Base-by-base conservation (phyloP, 129 eudicot genomes). In the Logfia minima region DNA sequence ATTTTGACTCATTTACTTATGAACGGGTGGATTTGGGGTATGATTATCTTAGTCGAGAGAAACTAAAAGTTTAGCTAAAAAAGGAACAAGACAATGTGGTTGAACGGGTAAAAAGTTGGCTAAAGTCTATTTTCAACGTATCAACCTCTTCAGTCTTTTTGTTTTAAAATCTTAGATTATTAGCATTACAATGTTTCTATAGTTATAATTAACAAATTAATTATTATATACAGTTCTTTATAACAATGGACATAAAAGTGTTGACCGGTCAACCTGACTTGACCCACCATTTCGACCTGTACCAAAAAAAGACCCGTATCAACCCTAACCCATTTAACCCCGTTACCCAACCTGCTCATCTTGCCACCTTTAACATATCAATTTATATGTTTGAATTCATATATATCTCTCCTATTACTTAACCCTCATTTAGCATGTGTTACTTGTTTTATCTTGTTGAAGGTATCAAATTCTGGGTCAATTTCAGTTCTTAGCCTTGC, bases 401-500 rank as follows among this genome's bases (percentile, higher is more conserved):
- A 21, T 80, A 48, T 74, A 45, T 39, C 66, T 74, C 9, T 16
- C 58, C 58, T 68, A 56, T 56, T n/a, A 35, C 56, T 68, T 59
- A 23, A 35, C 81, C 63, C 31, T 58, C 11, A 35, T 67, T 52
- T 21, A 61, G 61, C 23, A 17, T 61, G 39, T 63, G 19, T 34
- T 32, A 35, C 58, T 67, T 81, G 71, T 69, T 39, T 63, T 48
- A 45, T 80, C 58, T 55, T 76, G 45, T 77, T 84, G 83, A 85
- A 94, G 99, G 88, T 77, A 77, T 64, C 87, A 71, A 74, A 72
- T 68, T 89, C 86, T 45, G 81, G 88, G 83, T 84, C 92, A 62
- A 45, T 94, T 68, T 89, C 92, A 37, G 87, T 94, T 80, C 88
- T 77, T 45, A 91, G 88, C 90, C 63, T 94, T 62, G 75, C 85